phyloP scores from a whole-genome alignment of 2,329 filamentous ascomycete genomes.

The Sordariomycetes sp. region DNA sequence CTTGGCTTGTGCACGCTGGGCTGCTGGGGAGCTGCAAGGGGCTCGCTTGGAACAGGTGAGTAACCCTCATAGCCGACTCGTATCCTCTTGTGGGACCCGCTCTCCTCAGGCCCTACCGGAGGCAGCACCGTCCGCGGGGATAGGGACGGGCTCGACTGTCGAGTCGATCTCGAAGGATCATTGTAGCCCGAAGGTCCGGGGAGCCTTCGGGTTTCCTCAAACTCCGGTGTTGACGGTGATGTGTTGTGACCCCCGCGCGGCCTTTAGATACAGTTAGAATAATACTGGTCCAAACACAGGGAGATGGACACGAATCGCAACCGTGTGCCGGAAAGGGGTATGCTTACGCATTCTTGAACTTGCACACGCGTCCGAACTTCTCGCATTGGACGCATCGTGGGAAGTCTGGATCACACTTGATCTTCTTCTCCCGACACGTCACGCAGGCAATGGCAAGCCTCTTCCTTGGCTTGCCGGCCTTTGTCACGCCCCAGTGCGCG shows the following conservation, averaged over 20 bases:
- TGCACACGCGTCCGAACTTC: conserved; percentile 79
- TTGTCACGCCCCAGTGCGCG: conserved; percentile 87
- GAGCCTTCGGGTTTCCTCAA: conserved; percentile 30
- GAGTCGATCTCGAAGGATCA: conserved; percentile 27
- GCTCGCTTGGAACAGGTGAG: conserved; percentile 4
- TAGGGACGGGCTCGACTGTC: conserved; percentile 33
- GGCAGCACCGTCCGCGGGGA: conserved; percentile 32
- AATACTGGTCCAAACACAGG: neutral
- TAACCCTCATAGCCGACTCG: conserved; percentile 35
- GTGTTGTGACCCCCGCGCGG: conserved; percentile 48
- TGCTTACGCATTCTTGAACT: conserved; percentile 76
- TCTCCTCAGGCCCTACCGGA: conserved; percentile 17
- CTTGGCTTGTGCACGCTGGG: conserved; percentile 3
- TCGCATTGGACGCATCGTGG: conserved; percentile 86
- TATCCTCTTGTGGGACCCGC: conserved; percentile 34
- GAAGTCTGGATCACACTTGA: conserved; percentile 86
- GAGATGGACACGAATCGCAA: neutral
- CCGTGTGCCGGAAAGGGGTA: neutral
- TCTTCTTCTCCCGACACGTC: conserved; percentile 92
- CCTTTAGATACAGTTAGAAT: conserved; percentile 19
- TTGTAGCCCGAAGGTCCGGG: conserved; percentile 17
- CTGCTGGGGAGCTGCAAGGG: conserved; percentile 11
- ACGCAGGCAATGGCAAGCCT: conserved; percentile 85
- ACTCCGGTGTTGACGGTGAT: conserved; percentile 41
- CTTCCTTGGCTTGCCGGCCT: conserved; percentile 88